phyloP scores from a whole-genome alignment of 192 early-diverging fungal species.

The Pilobolus umbonatus region DNA sequence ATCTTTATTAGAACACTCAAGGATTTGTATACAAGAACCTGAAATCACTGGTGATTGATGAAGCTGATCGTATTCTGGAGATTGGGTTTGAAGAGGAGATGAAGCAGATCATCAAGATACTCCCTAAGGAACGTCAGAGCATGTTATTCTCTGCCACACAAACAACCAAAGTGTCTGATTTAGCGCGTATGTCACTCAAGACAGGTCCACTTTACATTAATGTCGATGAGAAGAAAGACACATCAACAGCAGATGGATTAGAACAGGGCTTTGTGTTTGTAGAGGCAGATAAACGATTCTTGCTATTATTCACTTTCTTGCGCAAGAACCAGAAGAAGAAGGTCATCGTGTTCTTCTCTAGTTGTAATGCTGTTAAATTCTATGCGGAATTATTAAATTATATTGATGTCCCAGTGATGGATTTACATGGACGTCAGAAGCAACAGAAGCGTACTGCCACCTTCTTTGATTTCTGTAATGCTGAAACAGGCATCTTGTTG shows the following conservation, averaged over 20 bases:
- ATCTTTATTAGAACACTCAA: conserved; percentile 72
- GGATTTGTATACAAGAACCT: conserved; percentile 96
- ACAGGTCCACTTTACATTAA: conserved; percentile 98
- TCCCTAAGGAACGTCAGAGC: conserved; percentile 91
- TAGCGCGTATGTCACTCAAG: conserved; percentile 95
- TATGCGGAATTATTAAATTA: conserved; percentile 98
- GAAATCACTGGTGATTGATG: conserved; percentile 91
- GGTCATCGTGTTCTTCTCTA: conserved; percentile 97
- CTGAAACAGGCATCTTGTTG: conserved; percentile 88
- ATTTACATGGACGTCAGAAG: conserved; percentile 93
- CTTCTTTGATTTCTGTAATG: conserved; percentile 98
- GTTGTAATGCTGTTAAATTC: conserved; percentile 97
- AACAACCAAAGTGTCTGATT: conserved; percentile 97
- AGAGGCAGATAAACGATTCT: conserved; percentile 87
- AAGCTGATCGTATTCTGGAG: conserved; percentile 98
- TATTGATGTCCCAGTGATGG: conserved; percentile 97
- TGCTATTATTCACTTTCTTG: conserved; percentile 97
- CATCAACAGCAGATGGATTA: conserved; percentile 90
- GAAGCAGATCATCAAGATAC: conserved; percentile 92
- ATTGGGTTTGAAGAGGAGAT: conserved; percentile 99
- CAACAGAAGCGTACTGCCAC: conserved; percentile 98
- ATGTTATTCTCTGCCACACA: conserved; percentile 99
- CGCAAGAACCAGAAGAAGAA: conserved; percentile 96
- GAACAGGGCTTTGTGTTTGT: conserved; percentile 98
- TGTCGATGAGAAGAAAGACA: conserved; percentile 95